These are phyloP conservation scores for Mucor ambiguus DNA, from an alignment of 371 early-diverging fungal genomes.

Conservation along the genomic window DNA sequence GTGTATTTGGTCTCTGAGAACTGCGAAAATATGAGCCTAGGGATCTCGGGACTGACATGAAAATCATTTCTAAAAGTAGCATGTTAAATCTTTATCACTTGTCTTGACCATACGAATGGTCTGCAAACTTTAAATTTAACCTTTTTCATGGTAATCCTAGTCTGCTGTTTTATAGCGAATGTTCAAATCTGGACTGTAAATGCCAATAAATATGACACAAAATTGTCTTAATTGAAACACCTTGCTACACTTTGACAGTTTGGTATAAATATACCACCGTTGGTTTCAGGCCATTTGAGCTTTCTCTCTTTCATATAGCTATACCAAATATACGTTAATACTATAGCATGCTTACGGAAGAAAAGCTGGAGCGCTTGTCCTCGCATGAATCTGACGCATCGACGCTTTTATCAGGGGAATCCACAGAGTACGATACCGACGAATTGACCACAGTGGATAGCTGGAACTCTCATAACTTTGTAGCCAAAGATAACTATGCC, in stretches of 20 bases:
- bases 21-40: too few relatives aligned
- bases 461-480: conserved; percentile 16
- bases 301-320: background rate
- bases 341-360: background rate
- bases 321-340: background rate
- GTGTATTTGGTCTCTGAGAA: too few relatives aligned
- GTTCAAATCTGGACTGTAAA: background rate
- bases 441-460: conserved; percentile 21
- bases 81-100: too few relatives aligned
- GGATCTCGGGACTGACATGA: too few relatives aligned
- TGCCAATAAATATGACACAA: background rate
- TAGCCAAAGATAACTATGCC: conserved; percentile 33
- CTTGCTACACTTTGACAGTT: background rate
- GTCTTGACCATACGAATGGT: too few relatives aligned
- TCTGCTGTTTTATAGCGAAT: too few relatives aligned
- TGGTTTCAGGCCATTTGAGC: background rate
- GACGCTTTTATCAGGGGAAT: background rate
- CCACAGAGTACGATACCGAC: background rate
- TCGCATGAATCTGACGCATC: background rate
- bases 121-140: too few relatives aligned
- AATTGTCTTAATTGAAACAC: background rate
- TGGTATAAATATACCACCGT: background rate
- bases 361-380: background rate
- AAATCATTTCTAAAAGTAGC: too few relatives aligned
- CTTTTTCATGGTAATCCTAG: too few relatives aligned